A percentile compares a stretch with the other conserved stretches of the same genome.
Conservation (phyloP, 1,284 basidiomycete species). For the Papiliotrema nemorosa region DNA sequence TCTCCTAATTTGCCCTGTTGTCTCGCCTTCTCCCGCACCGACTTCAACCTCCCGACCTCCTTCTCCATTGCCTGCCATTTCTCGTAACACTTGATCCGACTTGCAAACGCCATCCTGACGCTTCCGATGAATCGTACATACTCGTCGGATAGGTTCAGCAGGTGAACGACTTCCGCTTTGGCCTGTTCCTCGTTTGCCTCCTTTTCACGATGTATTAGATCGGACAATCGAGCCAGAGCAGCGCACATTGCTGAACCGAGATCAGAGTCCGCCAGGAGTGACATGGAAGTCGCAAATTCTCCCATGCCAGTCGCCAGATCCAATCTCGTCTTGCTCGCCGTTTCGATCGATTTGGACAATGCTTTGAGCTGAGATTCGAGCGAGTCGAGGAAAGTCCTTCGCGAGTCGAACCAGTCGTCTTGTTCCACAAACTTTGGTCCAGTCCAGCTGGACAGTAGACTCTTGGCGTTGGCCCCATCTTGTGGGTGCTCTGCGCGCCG, state of each 20-base stretch:
- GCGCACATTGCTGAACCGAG: constrained; percentile 68
- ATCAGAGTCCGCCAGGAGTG: constrained; percentile 68
- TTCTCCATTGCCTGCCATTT: constrained; percentile 74
- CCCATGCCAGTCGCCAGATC: constrained; percentile 65
- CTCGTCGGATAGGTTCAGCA: constrained; percentile 79
- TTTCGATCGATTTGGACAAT: constrained; percentile 78
- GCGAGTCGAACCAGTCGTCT: constrained; percentile 96
- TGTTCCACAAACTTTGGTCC: constrained; percentile 86
- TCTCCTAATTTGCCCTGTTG: constrained; percentile 61
- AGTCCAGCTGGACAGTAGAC: constrained; percentile 73
- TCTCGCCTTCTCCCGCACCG: constrained; percentile 75
- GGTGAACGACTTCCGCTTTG: constrained; percentile 69
- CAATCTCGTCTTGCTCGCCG: constrained; percentile 72
- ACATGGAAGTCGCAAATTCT: constrained; percentile 68
- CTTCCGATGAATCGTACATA: constrained; percentile 87
- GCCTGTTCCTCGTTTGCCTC: constrained; percentile 68
- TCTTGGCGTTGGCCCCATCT: constrained; percentile 38
- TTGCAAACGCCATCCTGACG: constrained; percentile 80
- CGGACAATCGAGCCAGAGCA: constrained; percentile 64
- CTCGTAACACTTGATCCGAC: constrained; percentile 77
- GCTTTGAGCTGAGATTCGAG: constrained; percentile 84
- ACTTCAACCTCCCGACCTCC: constrained; percentile 67
- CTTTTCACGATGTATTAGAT: constrained; percentile 67
- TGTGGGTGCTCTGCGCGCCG: constrained; percentile 20
- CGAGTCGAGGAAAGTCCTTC: constrained; percentile 79